phyloP scores from a whole-genome alignment of 2,329 filamentous ascomycete genomes.

The Zasmidium citrigriseum region DNA sequence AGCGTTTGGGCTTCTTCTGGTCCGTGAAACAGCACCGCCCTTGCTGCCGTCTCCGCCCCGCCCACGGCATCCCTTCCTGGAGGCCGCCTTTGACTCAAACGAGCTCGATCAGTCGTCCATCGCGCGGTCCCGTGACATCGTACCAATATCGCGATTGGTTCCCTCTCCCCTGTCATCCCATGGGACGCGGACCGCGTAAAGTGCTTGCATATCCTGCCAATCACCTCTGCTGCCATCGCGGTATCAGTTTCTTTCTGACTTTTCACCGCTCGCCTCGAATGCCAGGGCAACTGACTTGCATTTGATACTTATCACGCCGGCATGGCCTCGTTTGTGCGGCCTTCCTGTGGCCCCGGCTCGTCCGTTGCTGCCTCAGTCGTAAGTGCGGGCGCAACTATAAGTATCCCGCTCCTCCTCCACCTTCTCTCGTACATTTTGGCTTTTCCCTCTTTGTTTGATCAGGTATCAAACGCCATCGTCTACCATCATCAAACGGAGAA shows the following conservation, averaged over 20 bases:
- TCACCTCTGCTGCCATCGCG: constrained; percentile 19
- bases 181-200: constrained; percentile 5
- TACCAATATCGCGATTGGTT: constrained; percentile 20
- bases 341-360: constrained; percentile 11
- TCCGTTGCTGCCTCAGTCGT: constrained; percentile 22
- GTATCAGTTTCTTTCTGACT: constrained; percentile 16
- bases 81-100: constrained; percentile 23
- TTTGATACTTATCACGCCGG: constrained; percentile 13
- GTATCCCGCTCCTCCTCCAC: constrained; percentile 22
- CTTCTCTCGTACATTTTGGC: constrained; percentile 14
- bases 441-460: constrained; percentile 6
- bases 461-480: constrained; percentile 1
- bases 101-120: not conserved
- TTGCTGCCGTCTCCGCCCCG: constrained; percentile 16
- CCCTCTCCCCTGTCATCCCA: no score
- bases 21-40: constrained; percentile 20
- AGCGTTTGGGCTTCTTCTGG: constrained; percentile 13
- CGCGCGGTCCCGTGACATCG: constrained; percentile 18
- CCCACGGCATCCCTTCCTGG: constrained; percentile 14
- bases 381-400: constrained; percentile 21
- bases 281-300: constrained; percentile 21
- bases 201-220: constrained; percentile 19
- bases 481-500: not conserved
- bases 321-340: constrained; percentile 11
- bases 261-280: constrained; percentile 20